Evolutionary conservation across 1,284 basidiomycete species (phyloP), one percentile per base, ranked within the genome.

Genomic region (Ceratobasidium papillatum): DNA sequence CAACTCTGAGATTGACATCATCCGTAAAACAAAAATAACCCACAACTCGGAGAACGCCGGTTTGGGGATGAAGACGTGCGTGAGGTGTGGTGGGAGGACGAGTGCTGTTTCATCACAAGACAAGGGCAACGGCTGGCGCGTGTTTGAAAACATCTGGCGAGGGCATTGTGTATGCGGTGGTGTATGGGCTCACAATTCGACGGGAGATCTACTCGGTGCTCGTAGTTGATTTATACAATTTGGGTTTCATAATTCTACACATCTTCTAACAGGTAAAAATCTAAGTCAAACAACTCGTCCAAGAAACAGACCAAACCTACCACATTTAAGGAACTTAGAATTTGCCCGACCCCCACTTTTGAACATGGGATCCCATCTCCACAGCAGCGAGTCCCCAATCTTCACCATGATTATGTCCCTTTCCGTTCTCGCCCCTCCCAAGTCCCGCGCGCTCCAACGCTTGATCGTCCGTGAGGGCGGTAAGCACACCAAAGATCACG

Each of bases 331-430:
- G 19, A 25, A 58, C 72, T 51, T 43, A 65, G 54, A 94, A 93
- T 78, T 87, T 89, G 41, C 94, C 95, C 80, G 90, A 87, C 49
- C 85, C 84, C 95, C 95, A 98, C 63, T 88, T 86, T 76, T 86
- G 87, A 62, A 86, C 84, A 77, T 92, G 92, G 59, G 86, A 85
- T 2, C 91, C 94, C 88, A 97, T 93, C 84, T 99, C 97, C 19
- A 99, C 95, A 8, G 97, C 97, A 11, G 96, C 96, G 58, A 90
- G 82, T 19, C 92, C 97, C 96, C 97, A 99, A 80, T 99, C 97
- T 82, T 96, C 92, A 41, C 97, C 96, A 79, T 97, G 95, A 81
- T 97, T 97, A 80, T 97, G 95, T 1, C 93, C 93, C 80, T 91
- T 90, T 19, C 66, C 66, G 77, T 85, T 82, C 74, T 81, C 85